Percentiles rank a stretch among this genome's conserved stretches.
Evolutionary conservation across 2,329 filamentous ascomycete species (phyloP).

Genomic region (Thielaviopsis populi): DNA sequence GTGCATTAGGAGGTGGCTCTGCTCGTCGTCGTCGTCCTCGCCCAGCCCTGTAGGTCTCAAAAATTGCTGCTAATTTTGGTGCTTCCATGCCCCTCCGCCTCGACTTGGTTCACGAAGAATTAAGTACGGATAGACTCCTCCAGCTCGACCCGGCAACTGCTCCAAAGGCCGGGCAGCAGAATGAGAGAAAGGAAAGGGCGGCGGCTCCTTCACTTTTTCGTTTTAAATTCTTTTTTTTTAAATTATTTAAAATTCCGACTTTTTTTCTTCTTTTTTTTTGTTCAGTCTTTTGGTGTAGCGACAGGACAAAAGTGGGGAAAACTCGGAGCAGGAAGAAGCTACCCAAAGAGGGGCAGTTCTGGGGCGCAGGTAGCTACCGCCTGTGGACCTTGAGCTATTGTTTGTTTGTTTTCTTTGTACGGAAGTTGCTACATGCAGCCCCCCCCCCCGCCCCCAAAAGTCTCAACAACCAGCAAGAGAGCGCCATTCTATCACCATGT

Average conservation of each 20-base stretch:
- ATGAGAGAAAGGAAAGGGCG: not conserved
- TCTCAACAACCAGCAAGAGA: too few species aligned
- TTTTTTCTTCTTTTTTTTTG: too few species aligned
- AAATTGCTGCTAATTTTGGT: slow-evolving; percentile 1
- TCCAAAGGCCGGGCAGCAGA: not conserved
- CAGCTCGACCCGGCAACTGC: not conserved
- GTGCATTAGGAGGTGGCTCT: slow-evolving; percentile 4
- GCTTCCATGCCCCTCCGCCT: not conserved
- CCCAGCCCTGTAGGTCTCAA: not conserved
- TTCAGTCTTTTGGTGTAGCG: too few species aligned
- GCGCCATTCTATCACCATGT: not conserved
- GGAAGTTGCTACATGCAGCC: not conserved
- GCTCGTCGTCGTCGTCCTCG: slow-evolving; percentile 1
- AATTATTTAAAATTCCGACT: too few species aligned
- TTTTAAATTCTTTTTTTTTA: too few species aligned
- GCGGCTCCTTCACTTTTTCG: not conserved
- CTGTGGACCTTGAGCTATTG: not conserved
- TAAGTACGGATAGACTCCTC: not conserved
- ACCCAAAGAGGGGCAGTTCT: not conserved
- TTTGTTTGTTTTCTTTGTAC: not conserved
- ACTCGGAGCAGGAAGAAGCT: not conserved
- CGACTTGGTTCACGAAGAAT: not conserved
- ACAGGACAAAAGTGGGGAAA: not conserved
- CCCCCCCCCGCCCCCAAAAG: too few species aligned
- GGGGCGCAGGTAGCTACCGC: not conserved